phyloP scores from a whole-genome alignment of 108 stramenopile genomes.

The Mediolabrus comicus region DNA sequence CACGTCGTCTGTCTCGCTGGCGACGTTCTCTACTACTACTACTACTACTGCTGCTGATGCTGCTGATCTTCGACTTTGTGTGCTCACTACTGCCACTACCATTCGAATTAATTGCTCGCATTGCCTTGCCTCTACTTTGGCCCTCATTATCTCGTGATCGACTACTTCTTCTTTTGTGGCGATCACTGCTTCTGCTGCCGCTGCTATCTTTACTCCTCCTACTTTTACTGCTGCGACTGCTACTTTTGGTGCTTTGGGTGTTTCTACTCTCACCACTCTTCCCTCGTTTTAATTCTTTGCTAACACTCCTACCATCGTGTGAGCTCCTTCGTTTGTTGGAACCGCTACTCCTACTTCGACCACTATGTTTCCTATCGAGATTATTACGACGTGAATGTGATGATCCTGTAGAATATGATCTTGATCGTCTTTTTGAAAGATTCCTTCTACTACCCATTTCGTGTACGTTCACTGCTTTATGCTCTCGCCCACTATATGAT shows the following conservation, averaged over 20 bases:
- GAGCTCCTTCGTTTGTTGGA: background rate
- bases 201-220: no score
- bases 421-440: background rate
- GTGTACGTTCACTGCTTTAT: background rate
- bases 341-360: background rate
- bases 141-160: background rate
- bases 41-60: no score
- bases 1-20: background rate
- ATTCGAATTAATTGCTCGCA: background rate
- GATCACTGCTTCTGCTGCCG: background rate
- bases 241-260: background rate
- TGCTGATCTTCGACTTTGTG: background rate
- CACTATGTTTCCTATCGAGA: background rate
- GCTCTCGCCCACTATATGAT: background rate
- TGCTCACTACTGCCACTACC: background rate
- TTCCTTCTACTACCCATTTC: background rate
- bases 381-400: background rate
- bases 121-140: no score
- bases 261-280: no score
- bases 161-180: no score
- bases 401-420: background rate
- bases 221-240: background rate
- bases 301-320: background rate
- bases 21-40: background rate
- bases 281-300: no score